Conservation (phyloP, 225 moss, liverwort and hornwort genomes). For the Climacium dendroides region DNA sequence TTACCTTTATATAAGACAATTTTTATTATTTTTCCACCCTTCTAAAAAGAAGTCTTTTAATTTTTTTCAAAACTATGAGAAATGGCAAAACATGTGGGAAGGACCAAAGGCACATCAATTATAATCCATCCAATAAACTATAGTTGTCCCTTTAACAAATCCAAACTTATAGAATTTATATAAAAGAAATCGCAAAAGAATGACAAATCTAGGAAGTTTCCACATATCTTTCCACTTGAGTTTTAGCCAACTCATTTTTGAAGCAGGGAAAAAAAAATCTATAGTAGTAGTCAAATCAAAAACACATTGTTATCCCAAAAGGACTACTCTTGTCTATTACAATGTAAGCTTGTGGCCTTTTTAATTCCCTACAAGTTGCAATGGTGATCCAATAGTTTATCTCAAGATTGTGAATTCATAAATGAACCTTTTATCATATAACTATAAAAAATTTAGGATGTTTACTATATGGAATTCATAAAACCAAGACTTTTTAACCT, state of each 20-base stretch:
- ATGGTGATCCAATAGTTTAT: background rate
- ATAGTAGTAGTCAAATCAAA: background rate
- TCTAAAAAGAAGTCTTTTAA: no score
- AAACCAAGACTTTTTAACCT: background rate
- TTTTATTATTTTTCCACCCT: no score
- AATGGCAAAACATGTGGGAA: no score
- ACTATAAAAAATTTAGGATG: background rate
- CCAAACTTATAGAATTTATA: background rate
- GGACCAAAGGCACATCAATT: background rate
- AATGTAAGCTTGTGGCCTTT: background rate
- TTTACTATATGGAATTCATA: background rate
- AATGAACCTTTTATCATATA: background rate
- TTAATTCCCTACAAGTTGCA: background rate
- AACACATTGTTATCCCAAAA: background rate
- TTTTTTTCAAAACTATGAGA: no score
- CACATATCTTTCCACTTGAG: fast-evolving
- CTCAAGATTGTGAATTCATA: background rate
- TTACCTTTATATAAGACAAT: no score
- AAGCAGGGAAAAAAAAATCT: no score
- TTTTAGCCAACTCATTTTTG: background rate
- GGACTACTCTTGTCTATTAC: background rate
- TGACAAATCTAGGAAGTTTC: background rate
- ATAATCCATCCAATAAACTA: background rate
- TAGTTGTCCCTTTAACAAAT: background rate
- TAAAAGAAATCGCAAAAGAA: background rate